Conservation (phyloP, 495 filamentous ascomycete species). For the Parathielavia appendiculata region DNA sequence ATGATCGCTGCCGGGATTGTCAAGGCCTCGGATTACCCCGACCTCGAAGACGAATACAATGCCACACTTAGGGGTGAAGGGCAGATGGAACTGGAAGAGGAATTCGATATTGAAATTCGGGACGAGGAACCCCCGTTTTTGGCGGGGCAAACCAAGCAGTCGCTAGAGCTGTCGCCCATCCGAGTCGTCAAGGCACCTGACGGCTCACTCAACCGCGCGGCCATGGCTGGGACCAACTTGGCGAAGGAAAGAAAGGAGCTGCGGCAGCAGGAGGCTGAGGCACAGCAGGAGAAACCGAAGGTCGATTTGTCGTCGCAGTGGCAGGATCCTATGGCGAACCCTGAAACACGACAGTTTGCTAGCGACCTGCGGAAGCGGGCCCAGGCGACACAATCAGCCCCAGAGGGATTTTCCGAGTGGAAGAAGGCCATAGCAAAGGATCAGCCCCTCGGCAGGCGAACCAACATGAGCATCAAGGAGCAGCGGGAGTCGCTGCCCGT, state of each 20-base stretch:
- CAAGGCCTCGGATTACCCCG: constrained; percentile 86
- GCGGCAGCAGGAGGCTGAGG: constrained; percentile 80
- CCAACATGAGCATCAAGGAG: constrained; percentile 89
- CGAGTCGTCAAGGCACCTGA: constrained; percentile 96
- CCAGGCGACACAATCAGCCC: constrained; percentile 33
- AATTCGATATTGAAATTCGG: constrained; percentile 92
- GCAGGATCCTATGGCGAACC: constrained; percentile 91
- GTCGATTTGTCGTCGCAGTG: constrained; percentile 89
- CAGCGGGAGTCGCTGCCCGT: constrained; percentile 89
- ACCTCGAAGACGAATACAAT: constrained; percentile 91
- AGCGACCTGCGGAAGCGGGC: constrained; percentile 64
- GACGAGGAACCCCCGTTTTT: constrained; percentile 97
- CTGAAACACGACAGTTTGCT: constrained; percentile 81
- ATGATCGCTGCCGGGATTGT: constrained; percentile 91
- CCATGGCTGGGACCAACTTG: constrained; percentile 85
- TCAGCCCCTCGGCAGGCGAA: constrained; percentile 76
- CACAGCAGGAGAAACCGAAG: constrained; percentile 70
- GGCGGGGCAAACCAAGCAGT: constrained; percentile 93
- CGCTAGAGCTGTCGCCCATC: constrained; percentile 88
- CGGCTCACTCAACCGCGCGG: constrained; percentile 89
- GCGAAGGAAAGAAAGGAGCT: constrained; percentile 88
- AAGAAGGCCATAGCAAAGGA: constrained; percentile 80
- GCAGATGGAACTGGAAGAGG: constrained; percentile 90
- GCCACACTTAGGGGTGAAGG: constrained; percentile 80
- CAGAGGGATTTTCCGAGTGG: constrained; percentile 83